Base-by-base conservation (phyloP, 2,329 filamentous ascomycete genomes). In the Fulvia fulva region DNA sequence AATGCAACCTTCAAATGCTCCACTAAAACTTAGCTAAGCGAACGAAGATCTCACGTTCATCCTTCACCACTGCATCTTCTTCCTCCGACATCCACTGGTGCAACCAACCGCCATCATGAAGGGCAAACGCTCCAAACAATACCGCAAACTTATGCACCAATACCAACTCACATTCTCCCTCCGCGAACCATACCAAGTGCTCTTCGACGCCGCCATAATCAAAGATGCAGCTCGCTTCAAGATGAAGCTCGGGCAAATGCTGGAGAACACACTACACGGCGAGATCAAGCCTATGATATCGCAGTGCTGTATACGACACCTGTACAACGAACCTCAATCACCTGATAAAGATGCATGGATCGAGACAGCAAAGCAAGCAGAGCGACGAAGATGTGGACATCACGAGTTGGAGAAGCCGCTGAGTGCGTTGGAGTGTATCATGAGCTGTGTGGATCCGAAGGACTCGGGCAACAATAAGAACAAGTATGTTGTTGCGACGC, bases 91-190 rank as follows among this genome's bases (percentile, higher is more conserved):
- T 32, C 52, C 56, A 21, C 22, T 53, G 52, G 46, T 34, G 47
- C 37, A 53, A 43, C 11, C 30, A 6, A 57, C 70, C 69, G 72
- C 65, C 74, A 82, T 68, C 51, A 89, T 88, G 84, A 81, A 85
- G 69, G 86, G 85, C 55, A 90, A 89, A 76, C 80, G 84, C 60
- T 81, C 80, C 44, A 87, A 89, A 75, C 86, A 88, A 68, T 91
- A 91, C 74, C 85, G 87, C 71, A 97, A 97, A 85, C 86, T 97
- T 70, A 95, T 99, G 87, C 87, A 91, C 76, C 88, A 93, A 72
- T 96, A 92, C 82, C 86, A 87, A 71, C 83, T 93, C 74, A 87
- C 86, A 60, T 97, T 96, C 73, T 88, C 89, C 60, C 97, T 97
- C 75, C 90, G 92, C 67, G 89, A 94, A 76, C 91, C 94, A 11